These are phyloP conservation scores for Solanum clarkiae DNA, from an alignment of 257 asterid genomes.

Conservation along the genomic window DNA sequence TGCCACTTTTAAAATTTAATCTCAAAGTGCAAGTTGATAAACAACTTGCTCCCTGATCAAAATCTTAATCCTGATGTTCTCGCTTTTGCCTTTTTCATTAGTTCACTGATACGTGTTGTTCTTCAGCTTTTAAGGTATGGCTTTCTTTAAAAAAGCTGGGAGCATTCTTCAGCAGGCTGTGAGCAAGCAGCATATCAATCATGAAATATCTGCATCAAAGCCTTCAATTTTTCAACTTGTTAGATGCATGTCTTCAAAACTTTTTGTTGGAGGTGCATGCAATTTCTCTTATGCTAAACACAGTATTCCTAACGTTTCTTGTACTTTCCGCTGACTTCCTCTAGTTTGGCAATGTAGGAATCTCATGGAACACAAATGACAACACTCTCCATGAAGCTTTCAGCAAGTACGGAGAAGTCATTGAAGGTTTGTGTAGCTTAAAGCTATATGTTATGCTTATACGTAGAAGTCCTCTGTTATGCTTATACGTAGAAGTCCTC, in stretches of 20 bases:
- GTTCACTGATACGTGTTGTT: background rate
- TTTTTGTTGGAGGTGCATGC: slow-evolving; percentile 65
- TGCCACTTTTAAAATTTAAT: background rate
- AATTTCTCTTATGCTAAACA: background rate
- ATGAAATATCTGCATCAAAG: slow-evolving; percentile 28
- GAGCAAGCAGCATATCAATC: slow-evolving; percentile 22
- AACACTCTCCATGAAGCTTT: slow-evolving; percentile 46
- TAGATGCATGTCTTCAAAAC: slow-evolving; percentile 81
- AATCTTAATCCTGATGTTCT: background rate
- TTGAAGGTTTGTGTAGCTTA: slow-evolving; percentile 41
- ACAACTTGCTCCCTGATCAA: background rate
- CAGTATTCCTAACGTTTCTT: background rate
- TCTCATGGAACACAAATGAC: slow-evolving; percentile 54
- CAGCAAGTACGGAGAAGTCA: slow-evolving; percentile 61
- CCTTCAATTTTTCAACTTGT: slow-evolving; percentile 55
- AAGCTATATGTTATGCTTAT: background rate
- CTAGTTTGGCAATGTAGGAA: slow-evolving; percentile 35
- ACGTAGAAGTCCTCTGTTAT: background rate
- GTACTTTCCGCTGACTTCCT: background rate
- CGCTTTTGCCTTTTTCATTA: background rate
- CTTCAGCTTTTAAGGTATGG: slow-evolving; percentile 27
- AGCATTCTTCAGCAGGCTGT: slow-evolving; percentile 34
- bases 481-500: background rate
- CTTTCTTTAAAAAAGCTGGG: slow-evolving; percentile 65
- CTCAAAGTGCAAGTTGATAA: background rate